These are phyloP conservation scores for Paramecium bursaria DNA, from an alignment of 73 alveolate species.

Conservation along the genomic window DNA sequence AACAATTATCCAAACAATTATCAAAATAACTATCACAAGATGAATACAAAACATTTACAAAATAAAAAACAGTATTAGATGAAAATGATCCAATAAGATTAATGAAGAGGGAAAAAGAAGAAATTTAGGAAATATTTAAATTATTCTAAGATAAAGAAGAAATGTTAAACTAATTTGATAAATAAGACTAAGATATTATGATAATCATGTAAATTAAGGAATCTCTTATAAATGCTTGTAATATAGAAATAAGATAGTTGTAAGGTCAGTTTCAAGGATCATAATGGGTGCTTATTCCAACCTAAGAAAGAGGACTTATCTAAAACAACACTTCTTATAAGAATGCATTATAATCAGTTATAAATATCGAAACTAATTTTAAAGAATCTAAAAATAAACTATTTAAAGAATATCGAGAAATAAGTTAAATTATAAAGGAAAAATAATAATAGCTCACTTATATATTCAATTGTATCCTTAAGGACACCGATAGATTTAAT, in stretches of 20 bases:
- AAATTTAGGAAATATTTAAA: conserved; percentile 4
- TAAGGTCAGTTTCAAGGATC: not conserved
- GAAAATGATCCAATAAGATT: conserved; percentile 22
- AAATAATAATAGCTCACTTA: not conserved
- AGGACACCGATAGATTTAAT: conserved; percentile 31
- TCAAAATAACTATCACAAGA: not conserved
- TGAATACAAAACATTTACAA: not conserved
- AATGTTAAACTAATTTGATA: conserved; percentile 8
- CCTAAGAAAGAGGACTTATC: not conserved
- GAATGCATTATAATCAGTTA: not conserved
- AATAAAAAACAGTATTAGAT: not conserved
- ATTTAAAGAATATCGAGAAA: not conserved
- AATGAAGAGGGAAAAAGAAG: conserved; percentile 42
- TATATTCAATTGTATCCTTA: conserved; percentile 16
- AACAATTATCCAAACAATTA: not conserved
- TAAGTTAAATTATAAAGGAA: not conserved
- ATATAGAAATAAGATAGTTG: not conserved
- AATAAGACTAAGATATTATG: conserved; percentile 47
- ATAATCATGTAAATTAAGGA: conserved; percentile 10
- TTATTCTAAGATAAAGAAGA: conserved; percentile 11
- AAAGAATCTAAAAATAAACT: not conserved
- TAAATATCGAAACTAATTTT: not conserved
- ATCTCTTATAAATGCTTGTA: not conserved
- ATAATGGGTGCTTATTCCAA: conserved; percentile 3
- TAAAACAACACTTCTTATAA: not conserved